These are phyloP conservation scores for Ehretia macrophylla DNA, from an alignment of 257 asterid species.

Conservation along the genomic window DNA sequence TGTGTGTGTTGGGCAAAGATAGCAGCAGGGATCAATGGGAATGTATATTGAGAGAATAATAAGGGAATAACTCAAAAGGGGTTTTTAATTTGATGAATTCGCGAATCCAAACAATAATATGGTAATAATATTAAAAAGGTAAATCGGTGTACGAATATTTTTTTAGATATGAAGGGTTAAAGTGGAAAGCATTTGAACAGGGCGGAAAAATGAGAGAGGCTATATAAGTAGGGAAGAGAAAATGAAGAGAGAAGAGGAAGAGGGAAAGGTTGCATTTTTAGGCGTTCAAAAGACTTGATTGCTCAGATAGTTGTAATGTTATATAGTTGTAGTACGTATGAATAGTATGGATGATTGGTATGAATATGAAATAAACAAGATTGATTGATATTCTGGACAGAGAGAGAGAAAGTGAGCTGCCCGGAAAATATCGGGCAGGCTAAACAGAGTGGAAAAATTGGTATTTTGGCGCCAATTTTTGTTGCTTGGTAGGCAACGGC, in stretches of 20 bases:
- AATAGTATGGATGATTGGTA: not conserved
- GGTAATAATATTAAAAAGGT: too few species aligned
- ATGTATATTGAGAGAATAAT: not conserved
- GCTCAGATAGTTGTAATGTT: not conserved
- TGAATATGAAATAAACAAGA: not conserved
- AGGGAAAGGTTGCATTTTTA: too few species aligned
- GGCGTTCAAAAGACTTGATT: not conserved
- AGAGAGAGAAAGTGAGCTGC: conserved; percentile 23
- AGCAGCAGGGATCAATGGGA: too few species aligned
- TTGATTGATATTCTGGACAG: not conserved
- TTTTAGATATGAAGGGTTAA: too few species aligned
- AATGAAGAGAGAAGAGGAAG: not conserved
- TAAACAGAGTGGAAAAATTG: conserved; percentile 29
- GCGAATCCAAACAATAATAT: too few species aligned
- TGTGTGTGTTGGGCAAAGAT: too few species aligned
- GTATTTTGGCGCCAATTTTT: conserved; percentile 43
- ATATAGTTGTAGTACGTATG: not conserved
- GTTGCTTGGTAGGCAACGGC: conserved; percentile 37
- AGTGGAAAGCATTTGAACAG: too few species aligned
- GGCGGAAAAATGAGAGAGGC: too few species aligned
- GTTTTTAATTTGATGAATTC: not conserved
- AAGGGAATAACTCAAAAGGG: not conserved
- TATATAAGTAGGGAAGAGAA: too few species aligned
- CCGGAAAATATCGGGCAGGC: conserved; percentile 29
- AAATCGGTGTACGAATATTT: too few species aligned